Conservation (phyloP, 768 basidiomycete genomes). For the Pluteus cervinus region DNA sequence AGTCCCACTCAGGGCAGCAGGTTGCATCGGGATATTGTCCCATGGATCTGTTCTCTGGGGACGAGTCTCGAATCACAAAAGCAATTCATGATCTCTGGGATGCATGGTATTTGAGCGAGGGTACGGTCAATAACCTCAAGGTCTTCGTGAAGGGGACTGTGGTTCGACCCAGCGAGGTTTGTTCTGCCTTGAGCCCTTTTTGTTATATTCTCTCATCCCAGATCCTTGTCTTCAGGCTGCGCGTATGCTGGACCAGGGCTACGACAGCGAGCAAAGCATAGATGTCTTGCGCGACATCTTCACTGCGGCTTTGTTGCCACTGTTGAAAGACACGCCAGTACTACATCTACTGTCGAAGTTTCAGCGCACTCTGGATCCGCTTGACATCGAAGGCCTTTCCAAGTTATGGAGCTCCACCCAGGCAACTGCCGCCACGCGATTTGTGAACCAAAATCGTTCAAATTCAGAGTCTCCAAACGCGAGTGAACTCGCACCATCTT, state of each 20-base stretch:
- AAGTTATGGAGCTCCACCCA: slow-evolving; percentile 33
- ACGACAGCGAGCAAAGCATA: slow-evolving; percentile 8
- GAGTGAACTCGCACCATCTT: slow-evolving; percentile 14
- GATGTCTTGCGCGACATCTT: slow-evolving; percentile 44
- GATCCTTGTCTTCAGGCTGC: slow-evolving; percentile 15
- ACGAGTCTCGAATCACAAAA: slow-evolving; percentile 48
- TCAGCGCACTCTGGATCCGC: slow-evolving; percentile 71
- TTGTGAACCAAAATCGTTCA: slow-evolving; percentile 10
- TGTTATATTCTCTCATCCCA: background rate
- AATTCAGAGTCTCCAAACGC: slow-evolving; percentile 6
- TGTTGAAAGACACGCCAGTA: slow-evolving; percentile 45
- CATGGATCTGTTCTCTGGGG: slow-evolving; percentile 80
- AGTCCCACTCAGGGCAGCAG: slow-evolving; percentile 28
- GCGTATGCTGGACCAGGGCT: slow-evolving; percentile 19
- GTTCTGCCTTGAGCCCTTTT: slow-evolving; percentile 11
- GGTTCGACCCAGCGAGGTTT: slow-evolving; percentile 53
- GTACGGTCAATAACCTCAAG: slow-evolving; percentile 74
- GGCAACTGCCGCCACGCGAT: slow-evolving; percentile 17
- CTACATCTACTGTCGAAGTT: slow-evolving; percentile 50
- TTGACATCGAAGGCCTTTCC: slow-evolving; percentile 81
- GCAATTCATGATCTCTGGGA: slow-evolving; percentile 72
- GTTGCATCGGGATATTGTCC: slow-evolving; percentile 67
- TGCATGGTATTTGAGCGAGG: slow-evolving; percentile 61
- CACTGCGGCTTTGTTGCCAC: slow-evolving; percentile 37
- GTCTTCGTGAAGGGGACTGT: slow-evolving; percentile 66